Evolutionary conservation across 2,329 filamentous ascomycete species (phyloP).

Genomic region (Penicillium sp.): DNA sequence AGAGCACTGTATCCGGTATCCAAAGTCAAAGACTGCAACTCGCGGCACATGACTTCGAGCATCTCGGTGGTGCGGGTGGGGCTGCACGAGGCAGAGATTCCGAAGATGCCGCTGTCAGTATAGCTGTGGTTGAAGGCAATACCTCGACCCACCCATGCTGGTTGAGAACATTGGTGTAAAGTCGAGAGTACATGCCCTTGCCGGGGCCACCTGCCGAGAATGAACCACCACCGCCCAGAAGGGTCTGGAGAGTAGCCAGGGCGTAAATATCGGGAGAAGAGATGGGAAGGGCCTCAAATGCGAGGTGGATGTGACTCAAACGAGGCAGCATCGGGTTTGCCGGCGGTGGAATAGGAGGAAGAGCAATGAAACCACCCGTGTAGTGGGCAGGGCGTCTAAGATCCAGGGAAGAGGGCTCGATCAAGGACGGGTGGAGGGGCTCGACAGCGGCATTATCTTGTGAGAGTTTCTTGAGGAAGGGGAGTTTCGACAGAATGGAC

Average conservation of each 20-base stretch:
- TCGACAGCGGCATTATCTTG: constrained; percentile 54
- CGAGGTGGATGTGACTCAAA: constrained; percentile 89
- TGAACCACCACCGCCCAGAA: constrained; percentile 90
- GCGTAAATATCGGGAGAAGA: constrained; percentile 91
- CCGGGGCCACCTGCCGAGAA: constrained; percentile 95
- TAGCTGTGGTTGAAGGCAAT: constrained; percentile 97
- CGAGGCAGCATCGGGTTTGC: constrained; percentile 70
- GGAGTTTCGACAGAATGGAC: constrained; percentile 72
- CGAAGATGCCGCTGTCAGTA: constrained; percentile 91
- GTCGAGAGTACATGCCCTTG: constrained; percentile 97
- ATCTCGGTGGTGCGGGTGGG: constrained; percentile 73
- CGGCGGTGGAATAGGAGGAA: constrained; percentile 73
- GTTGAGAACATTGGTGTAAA: constrained; percentile 97
- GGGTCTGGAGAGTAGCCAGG: constrained; percentile 87
- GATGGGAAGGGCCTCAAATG: constrained; percentile 91
- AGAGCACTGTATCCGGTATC: constrained; percentile 70
- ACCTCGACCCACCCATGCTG: constrained; percentile 96
- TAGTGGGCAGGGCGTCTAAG: constrained; percentile 68
- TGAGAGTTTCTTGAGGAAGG: constrained; percentile 82
- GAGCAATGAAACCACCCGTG: constrained; percentile 85
- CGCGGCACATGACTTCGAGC: constrained; percentile 92
- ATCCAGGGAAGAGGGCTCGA: constrained; percentile 48
- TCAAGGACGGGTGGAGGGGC: constrained; percentile 47
- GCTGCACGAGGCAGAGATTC: constrained; percentile 80
- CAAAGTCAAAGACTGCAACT: constrained; percentile 71